phyloP scores from a whole-genome alignment of 805 yeast species.

The Zygosaccharomyces bisporus region DNA sequence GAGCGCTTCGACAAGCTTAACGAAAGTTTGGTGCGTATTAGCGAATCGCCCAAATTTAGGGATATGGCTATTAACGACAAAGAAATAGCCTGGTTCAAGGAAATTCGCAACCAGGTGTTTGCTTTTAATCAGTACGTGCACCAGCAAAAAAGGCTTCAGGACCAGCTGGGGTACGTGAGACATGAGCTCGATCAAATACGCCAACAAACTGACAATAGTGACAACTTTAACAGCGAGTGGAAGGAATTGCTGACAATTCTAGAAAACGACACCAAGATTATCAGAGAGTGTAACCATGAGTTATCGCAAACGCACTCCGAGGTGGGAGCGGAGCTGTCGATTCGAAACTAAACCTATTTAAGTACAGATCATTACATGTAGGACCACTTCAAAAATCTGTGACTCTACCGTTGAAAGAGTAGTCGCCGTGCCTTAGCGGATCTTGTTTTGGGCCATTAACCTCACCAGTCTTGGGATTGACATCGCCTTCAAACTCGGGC shows the following conservation, averaged over 20 bases:
- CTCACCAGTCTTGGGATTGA: conserved; percentile 92
- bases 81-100: conserved; percentile 47
- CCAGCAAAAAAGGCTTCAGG: conserved; percentile 26
- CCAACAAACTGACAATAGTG: conserved; percentile 8
- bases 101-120: conserved; percentile 36
- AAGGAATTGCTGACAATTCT: conserved; percentile 32
- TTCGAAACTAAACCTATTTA: background rate
- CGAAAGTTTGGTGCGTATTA: conserved; percentile 27
- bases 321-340: conserved; percentile 1
- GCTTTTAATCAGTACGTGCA: conserved; percentile 35
- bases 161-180: conserved; percentile 32
- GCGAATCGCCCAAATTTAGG: conserved; percentile 13
- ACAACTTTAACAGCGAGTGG: conserved; percentile 30
- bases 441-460: conserved; percentile 97
- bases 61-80: conserved; percentile 37
- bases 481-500: conserved; percentile 94
- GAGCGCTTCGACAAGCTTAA: conserved; percentile 29
- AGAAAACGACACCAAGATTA: conserved; percentile 33
- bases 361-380: background rate
- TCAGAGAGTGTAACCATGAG: conserved; percentile 27
- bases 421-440: conserved; percentile 86
- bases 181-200: conserved; percentile 23
- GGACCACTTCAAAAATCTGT: conserved; percentile 69
- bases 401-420: conserved; percentile 93
- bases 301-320: conserved; percentile 12